Percentiles rank a stretch among this genome's conserved stretches.
These are phyloP conservation scores for Teratosphaeria pseudoeucalypti DNA, from an alignment of 2,329 filamentous ascomycete species.

Conservation along the genomic window DNA sequence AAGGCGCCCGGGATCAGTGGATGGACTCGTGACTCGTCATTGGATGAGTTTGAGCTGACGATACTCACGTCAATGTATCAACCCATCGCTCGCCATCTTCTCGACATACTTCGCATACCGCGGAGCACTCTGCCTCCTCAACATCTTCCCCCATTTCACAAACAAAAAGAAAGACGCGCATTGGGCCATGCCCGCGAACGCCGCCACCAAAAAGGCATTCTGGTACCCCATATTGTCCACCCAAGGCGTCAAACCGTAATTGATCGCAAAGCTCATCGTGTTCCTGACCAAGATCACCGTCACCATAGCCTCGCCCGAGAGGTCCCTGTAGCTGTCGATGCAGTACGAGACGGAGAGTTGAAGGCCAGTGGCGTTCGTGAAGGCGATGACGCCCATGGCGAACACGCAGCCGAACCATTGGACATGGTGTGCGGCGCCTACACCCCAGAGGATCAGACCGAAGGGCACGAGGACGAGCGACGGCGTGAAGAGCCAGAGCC, in stretches of 20 bases:
- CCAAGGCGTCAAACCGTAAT: slow-evolving; percentile 41
- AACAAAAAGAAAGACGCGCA: slow-evolving; percentile 32
- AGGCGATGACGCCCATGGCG: slow-evolving; percentile 36
- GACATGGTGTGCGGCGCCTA: slow-evolving; percentile 36
- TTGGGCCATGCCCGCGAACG: slow-evolving; percentile 33
- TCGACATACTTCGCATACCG: slow-evolving; percentile 32
- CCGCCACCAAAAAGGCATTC: slow-evolving; percentile 35
- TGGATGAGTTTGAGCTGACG: neutral
- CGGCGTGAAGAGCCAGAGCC: slow-evolving; percentile 30
- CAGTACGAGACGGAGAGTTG: slow-evolving; percentile 34
- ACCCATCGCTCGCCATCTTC: slow-evolving; percentile 16
- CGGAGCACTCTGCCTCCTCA: slow-evolving; percentile 30
- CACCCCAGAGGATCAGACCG: slow-evolving; percentile 41
- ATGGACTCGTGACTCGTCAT: neutral
- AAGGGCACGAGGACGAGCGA: slow-evolving; percentile 36
- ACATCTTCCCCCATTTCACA: slow-evolving; percentile 39
- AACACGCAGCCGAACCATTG: slow-evolving; percentile 40
- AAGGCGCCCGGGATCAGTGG: no score
- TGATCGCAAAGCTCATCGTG: slow-evolving; percentile 38
- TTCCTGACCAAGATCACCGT: slow-evolving; percentile 39
- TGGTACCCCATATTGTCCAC: slow-evolving; percentile 32
- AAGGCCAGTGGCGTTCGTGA: slow-evolving; percentile 32
- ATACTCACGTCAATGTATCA: slow-evolving; percentile 10
- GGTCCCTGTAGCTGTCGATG: slow-evolving; percentile 36
- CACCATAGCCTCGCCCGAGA: slow-evolving; percentile 36